Conservation (phyloP, 169 alveolate species). For the Cryptosporidium sp. region DNA sequence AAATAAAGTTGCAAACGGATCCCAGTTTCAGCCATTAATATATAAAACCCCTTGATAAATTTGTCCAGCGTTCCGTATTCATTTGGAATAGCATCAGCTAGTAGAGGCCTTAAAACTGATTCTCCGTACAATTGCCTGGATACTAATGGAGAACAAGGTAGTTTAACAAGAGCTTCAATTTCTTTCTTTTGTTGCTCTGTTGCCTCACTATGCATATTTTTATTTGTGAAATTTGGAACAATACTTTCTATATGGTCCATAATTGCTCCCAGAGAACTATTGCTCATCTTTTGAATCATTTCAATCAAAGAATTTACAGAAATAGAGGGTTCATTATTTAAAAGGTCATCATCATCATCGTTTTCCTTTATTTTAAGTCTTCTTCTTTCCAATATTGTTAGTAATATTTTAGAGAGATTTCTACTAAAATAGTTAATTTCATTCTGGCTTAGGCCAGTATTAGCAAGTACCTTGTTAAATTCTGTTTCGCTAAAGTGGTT, state of each 20-base stretch:
- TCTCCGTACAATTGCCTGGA: constrained; percentile 20
- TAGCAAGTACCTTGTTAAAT: neutral
- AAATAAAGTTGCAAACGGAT: constrained; percentile 14
- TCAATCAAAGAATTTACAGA: constrained; percentile 37
- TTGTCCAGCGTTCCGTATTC: constrained; percentile 27
- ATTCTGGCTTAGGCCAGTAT: constrained; percentile 11
- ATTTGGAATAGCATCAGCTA: constrained; percentile 53
- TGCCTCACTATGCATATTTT: constrained; percentile 44
- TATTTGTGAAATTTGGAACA: constrained; percentile 61
- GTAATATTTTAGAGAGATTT: constrained; percentile 16
- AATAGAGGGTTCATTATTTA: constrained; percentile 5
- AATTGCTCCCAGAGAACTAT: constrained; percentile 15
- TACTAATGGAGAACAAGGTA: constrained; percentile 30
- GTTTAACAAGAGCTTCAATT: constrained; percentile 22
- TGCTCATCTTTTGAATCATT: constrained; percentile 10
- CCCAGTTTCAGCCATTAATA: constrained; percentile 57
- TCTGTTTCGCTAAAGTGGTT: constrained; percentile 40
- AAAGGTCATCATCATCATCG: constrained; percentile 21
- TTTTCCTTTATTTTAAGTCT: constrained; percentile 3
- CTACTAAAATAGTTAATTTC: constrained; percentile 31
- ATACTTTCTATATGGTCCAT: constrained; percentile 42
- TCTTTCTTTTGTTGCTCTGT: constrained; percentile 38
- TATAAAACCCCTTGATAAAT: constrained; percentile 35
- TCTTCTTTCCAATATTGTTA: constrained; percentile 21
- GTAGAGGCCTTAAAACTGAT: constrained; percentile 14